Base-by-base conservation (phyloP, 2,329 filamentous ascomycete species). In the Hymenoscyphus scutula region DNA sequence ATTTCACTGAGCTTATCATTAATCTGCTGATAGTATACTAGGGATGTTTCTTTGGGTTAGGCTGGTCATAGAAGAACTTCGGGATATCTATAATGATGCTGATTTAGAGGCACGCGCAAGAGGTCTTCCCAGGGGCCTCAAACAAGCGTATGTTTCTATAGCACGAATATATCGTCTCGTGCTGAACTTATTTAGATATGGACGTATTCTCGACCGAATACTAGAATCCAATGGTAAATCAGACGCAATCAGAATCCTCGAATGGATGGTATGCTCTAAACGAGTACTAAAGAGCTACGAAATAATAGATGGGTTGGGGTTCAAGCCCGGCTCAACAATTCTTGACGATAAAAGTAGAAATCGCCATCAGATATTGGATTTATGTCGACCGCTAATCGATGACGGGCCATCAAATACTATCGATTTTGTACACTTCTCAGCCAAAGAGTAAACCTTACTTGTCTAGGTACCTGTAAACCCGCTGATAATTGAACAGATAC, bases 81-180 rank as follows among this genome's bases (percentile, higher is more conserved):
- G 37, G 55, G 17, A 60, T 13, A 64, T 41, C 19, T 62, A 62
- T 37, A 64, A 59, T 53, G 59, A 62, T 60, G 15, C 30, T 6
- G 53, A 10, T n/a, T n/a, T 65, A n/a, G 59, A 62, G 51, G 37
- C 51, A 53, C 58, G 34, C 19, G 56, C 23, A 3, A 55, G 23
- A 32, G 41, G 27, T 8, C 25, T 65, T 30, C 64, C 64, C n/a
- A 60, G 62, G 25, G 64, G 64, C 6, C 61, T 65, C 38, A 58
- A 63, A 48, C 30, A 34, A 60, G 64, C 62, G 64, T 65, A 53
- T 58, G 51, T 58, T 32, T 79, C 82, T 2, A 34, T 1, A 3
- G 3, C 13, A 3, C 32, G 3, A 11, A 34, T n/a, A 15, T 3
- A 10, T 34, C 32, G 15, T 25, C 5, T 19, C 8, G 19, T 53